Percentiles rank a stretch among this genome's conserved stretches.
Conservation (phyloP, 768 basidiomycete species). For the Scleroderma bovista region DNA sequence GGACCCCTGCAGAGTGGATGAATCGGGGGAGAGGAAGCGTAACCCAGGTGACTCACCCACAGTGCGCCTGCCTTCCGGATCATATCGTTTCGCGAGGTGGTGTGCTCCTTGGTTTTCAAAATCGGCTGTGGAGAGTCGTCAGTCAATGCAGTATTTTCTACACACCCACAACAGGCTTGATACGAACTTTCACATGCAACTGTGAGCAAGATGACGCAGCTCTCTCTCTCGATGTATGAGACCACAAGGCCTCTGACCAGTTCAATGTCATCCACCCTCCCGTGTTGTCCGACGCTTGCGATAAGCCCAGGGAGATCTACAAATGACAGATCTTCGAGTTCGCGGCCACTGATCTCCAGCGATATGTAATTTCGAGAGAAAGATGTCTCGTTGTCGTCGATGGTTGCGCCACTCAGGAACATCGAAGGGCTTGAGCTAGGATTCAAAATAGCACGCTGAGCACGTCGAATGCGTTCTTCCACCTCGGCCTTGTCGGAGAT, state of each 20-base stretch:
- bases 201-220: conserved; percentile 49
- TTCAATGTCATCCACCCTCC: conserved; percentile 35
- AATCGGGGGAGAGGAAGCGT: neutral
- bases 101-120: conserved; percentile 55
- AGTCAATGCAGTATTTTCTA: neutral
- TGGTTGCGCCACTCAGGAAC: conserved; percentile 14
- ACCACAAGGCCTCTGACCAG: conserved; percentile 47
- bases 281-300: conserved; percentile 47
- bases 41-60: conserved; percentile 35
- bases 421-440: conserved; percentile 28
- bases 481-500: conserved; percentile 39
- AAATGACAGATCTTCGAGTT: conserved; percentile 35
- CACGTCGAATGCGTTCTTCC: conserved; percentile 51
- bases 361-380: conserved; percentile 41
- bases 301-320: conserved; percentile 35
- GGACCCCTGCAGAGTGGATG: conserved; percentile 35
- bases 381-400: conserved; percentile 9
- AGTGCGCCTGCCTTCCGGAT: conserved; percentile 43
- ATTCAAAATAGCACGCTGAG: conserved; percentile 53
- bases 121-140: conserved; percentile 37
- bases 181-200: conserved; percentile 43
- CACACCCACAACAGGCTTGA: conserved; percentile 22
- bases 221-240: conserved; percentile 41
- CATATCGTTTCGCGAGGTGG: conserved; percentile 40
- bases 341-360: conserved; percentile 35